Percentiles rank a stretch among this genome's conserved stretches.
Conservation (phyloP, 805 yeast species). For the Torulaspora delbrueckii region DNA sequence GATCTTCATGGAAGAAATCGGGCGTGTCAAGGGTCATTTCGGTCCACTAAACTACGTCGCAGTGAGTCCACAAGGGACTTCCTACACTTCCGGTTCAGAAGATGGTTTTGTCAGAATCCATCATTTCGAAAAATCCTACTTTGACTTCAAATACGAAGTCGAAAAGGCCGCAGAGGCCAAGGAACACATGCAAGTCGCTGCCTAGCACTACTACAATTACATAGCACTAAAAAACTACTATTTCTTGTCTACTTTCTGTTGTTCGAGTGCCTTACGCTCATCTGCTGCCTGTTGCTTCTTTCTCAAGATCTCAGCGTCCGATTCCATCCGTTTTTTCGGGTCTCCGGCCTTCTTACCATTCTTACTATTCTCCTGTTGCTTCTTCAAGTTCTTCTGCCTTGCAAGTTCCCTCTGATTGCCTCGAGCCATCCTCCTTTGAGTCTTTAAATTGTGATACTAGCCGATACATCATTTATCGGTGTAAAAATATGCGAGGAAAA, state of each 20-base stretch:
- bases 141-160: slow-evolving; percentile 87
- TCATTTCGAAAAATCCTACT: slow-evolving; percentile 86
- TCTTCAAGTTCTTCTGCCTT: slow-evolving; percentile 80
- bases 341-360: slow-evolving; percentile 68
- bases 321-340: slow-evolving; percentile 78
- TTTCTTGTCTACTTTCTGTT: not conserved
- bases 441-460: no score
- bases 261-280: slow-evolving; percentile 34
- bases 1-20: slow-evolving; percentile 91
- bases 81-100: slow-evolving; percentile 97
- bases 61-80: slow-evolving; percentile 88
- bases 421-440: slow-evolving; percentile 60
- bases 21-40: slow-evolving; percentile 96
- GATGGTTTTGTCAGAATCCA: slow-evolving; percentile 96
- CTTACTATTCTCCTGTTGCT: slow-evolving; percentile 61
- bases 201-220: slow-evolving; percentile 1
- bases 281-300: slow-evolving; percentile 67
- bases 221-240: not conserved
- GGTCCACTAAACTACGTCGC: slow-evolving; percentile 96
- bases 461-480: no score
- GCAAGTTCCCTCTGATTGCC: slow-evolving; percentile 97
- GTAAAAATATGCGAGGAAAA: no score
- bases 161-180: slow-evolving; percentile 67
- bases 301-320: slow-evolving; percentile 86
- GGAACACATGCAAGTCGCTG: slow-evolving; percentile 30